Base-by-base conservation (phyloP, 768 basidiomycete species). In the Sporobolomyces pararoseus region DNA sequence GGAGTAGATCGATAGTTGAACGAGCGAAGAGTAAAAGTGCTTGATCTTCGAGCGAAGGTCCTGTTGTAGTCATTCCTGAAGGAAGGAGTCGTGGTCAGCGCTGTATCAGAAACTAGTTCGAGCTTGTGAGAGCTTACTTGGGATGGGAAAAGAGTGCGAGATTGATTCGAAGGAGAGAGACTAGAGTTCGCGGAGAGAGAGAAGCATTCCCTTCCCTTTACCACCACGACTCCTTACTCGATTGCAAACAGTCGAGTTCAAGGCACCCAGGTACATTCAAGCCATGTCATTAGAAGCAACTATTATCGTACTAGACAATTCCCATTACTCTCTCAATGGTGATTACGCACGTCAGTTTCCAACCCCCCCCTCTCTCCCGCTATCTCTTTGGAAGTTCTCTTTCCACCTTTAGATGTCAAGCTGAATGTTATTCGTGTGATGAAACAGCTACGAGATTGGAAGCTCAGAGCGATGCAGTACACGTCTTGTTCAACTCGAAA, bases 271-370 rank as follows among this genome's bases (percentile, higher is more conserved):
- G 39, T 17, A 42, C 39, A 42, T 17, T 42, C 39, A 9, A 13
- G 9, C 35, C 78, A 80, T 96, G 92, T 90, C 91, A 75, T 85
- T 96, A 78, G 94, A 99, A 86, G 94, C 95, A 47, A 95, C 93
- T 29, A 93, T 99, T 87, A 87, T 98, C 82, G 83, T 99, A 78
- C 87, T 98, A 70, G 96, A 99, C 85, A 97, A 97, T 79, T 96
- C 92, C 3, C 91, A 94, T 80, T 94, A 88, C 81, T 96, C 96
- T 88, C 86, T 93, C 66, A 95, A 96, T 78, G 91, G 92, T 16
- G 92, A 94, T 80, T 94, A 91, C 79, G 81, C 82, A 63, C 91
- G 91, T 54, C 87, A 88, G 42, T 57, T 34, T 14, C 12, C 65
- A 9, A 9, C 46, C 37, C 66, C 46, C 52, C 21, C 29, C 47